Evolutionary conservation across 805 yeast genomes (phyloP).

Genomic region (Saccharomycopsis oosterbeekiorum): DNA sequence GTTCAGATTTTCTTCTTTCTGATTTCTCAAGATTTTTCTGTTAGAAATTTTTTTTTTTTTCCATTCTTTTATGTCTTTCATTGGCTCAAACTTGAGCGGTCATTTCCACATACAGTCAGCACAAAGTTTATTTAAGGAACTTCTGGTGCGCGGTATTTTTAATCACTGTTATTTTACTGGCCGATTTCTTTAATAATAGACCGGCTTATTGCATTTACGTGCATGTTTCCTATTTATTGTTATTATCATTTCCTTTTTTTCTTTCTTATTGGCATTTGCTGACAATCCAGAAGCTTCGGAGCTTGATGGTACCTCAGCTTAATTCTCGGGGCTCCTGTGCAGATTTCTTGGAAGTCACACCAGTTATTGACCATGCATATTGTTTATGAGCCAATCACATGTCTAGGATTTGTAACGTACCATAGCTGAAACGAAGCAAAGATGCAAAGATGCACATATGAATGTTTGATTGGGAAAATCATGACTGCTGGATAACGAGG

Average conservation of each 20-base stretch:
- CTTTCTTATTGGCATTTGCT: too few species aligned
- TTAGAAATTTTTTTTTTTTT: neutral
- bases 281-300: neutral
- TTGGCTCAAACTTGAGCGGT: neutral
- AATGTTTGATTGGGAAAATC: too few species aligned
- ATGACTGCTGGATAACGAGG: too few species aligned
- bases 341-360: too few species aligned
- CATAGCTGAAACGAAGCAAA: too few species aligned
- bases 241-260: neutral
- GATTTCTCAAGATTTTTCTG: neutral
- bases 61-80: neutral
- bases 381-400: too few species aligned
- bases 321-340: too few species aligned
- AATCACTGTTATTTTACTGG: constrained; percentile 1
- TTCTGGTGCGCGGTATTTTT: neutral
- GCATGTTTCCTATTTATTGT: neutral
- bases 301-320: too few species aligned
- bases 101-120: neutral
- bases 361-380: too few species aligned
- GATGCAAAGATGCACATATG: too few species aligned
- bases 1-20: neutral
- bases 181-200: neutral
- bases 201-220: neutral
- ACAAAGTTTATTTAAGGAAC: neutral
- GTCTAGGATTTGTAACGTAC: too few species aligned